phyloP scores from a whole-genome alignment of 805 yeast species.

The Starmerella gropengiesseri region DNA sequence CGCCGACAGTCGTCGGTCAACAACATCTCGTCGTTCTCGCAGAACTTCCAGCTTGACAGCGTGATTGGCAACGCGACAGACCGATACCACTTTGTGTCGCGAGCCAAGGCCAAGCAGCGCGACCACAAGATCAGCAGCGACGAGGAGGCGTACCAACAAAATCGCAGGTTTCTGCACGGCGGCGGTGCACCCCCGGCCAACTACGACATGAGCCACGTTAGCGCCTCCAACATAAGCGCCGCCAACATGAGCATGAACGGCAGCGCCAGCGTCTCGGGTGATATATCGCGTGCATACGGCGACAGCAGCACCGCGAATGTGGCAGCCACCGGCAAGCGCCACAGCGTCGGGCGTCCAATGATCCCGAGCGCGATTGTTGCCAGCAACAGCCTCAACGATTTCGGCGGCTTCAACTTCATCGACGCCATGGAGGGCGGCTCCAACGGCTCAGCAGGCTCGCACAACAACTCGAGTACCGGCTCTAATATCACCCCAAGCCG shows the following conservation, averaged over 20 bases:
- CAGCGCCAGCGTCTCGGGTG: background rate
- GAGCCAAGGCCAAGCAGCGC: constrained; percentile 12
- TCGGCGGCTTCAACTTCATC: constrained; percentile 13
- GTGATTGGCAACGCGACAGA: constrained; percentile 24
- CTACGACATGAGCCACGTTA: background rate
- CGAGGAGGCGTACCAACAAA: constrained; percentile 19
- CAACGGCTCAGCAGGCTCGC: constrained; percentile 20
- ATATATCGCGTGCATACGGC: background rate
- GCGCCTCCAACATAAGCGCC: background rate
- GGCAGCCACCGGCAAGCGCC: background rate
- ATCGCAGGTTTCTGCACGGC: constrained; percentile 17
- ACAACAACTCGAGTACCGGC: constrained; percentile 17
- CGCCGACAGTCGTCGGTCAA: constrained; percentile 18
- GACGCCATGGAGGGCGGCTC: constrained; percentile 11
- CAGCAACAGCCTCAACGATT: constrained; percentile 2
- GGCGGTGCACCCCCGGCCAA: constrained; percentile 6
- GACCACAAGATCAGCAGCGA: constrained; percentile 18
- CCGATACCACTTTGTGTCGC: constrained; percentile 26
- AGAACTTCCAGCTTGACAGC: constrained; percentile 28
- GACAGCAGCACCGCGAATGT: background rate
- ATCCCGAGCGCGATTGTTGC: constrained; percentile 3
- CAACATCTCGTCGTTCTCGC: constrained; percentile 23
- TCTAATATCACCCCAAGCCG: constrained; percentile 17
- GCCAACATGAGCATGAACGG: constrained; percentile 1
- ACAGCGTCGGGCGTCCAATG: background rate